Evolutionary conservation across 2,329 filamentous ascomycete genomes (phyloP), one percentile per base, ranked within the genome.

Genomic region (Bipolaris gigantea): DNA sequence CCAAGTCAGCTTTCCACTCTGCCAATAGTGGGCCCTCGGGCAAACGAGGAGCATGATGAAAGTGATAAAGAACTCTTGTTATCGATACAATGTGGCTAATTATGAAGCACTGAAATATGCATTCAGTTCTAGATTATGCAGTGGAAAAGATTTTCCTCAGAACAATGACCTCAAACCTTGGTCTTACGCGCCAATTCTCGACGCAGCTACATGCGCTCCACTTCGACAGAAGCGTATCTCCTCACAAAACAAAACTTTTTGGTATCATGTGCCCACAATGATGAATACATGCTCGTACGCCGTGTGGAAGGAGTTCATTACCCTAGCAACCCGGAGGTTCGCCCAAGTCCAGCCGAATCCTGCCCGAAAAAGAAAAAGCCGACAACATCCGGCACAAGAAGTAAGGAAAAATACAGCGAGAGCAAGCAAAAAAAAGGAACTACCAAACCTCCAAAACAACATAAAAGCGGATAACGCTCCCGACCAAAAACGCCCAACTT

Each of bases 401-500:
- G 6, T 2, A 36, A 36, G 32, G 3, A 8, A 4, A 11, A 30
- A n/a, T 16, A 5, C 19, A 19, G 2, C 10, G 9, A 19, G n/a
- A 15, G 5, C 8, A 10, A 9, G 19, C 25, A 19, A 19, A 23
- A 27, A 47, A 47, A 16, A 11, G 8, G 4, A 6, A 33, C 30
- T 55, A 55, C 52, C 48, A 55, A 33, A 55, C 50, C 38, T 55
- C 52, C 42, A 55, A 33, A 43, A 66, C 65, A 16, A 65, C 62
- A 16, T 66, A 68, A 61, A 61, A 65, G 21, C 66, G 52, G 3
- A 67, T 49, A 32, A 67, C 10, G 39, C 66, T 69, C 2, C 67
- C 66, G 1, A 66, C 36, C 18, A 70, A 35, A 40, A 71, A 71
- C 5, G 65, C 59, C 63, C 60, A 65, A 42, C 66, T 69, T 2